Evolutionary conservation across 1,284 basidiomycete species (phyloP), one percentile per base, ranked within the genome.

Genomic region (Bondarzewia mesenterica): DNA sequence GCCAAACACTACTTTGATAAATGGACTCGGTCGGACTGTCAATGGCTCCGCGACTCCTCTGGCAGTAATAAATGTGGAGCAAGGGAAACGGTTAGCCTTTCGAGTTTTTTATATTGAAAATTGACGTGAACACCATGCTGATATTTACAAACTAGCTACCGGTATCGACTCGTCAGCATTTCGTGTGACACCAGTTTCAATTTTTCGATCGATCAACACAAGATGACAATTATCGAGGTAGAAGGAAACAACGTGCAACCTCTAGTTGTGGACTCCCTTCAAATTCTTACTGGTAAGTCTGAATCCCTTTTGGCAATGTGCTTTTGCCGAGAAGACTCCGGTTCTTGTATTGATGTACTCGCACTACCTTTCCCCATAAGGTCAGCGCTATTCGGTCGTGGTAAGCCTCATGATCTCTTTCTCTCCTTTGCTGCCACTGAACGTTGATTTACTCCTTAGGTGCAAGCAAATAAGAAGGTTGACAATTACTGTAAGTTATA

Each of bases 141-240:
- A n/a, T 18, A 4, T 43, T 16, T 22, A n/a, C n/a, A 32, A 32
- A 12, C 29, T 29, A 57, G 66, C 32, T 73, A 71, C 56, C 62
- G 64, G 22, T 62, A 68, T 56, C 60, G 67, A 7, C 12, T 74
- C 2, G 49, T 73, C 14, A 53, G 59, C 16, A 60, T 58, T 26
- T 64, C 65, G 7, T 72, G 67, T 51, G 56, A 63, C n/a, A 57
- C 62, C 2, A 56, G 46, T 23, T 75, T 63, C 56, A 58, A 54
- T 15, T 72, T 72, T 54, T 60, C 69, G 1, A 70, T 74, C 7
- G 69, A 74, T 46, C 58, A 60, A 35, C 72, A 74, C 44, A 58
- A 52, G 1, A 57, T 75, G 60, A 73, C 70, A 3, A 59, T 77
- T 51, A 71, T 78, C 50, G 67, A 78, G 56, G 75, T 59, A 0